Evolutionary conservation across 306 rosid species (phyloP).

Genomic region (Corylus avellana): DNA sequence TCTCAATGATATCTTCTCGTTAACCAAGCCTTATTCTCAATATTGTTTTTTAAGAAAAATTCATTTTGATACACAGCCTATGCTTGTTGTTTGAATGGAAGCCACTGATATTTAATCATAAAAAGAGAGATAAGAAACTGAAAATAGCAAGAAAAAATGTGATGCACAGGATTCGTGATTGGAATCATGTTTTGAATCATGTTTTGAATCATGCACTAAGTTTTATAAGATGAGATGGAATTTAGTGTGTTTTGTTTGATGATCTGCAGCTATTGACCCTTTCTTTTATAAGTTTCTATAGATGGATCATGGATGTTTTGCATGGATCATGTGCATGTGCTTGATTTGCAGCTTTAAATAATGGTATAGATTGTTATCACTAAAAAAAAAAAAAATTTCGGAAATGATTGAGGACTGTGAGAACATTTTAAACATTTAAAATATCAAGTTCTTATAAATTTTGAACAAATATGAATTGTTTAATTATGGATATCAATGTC

Average conservation of each 20-base stretch:
- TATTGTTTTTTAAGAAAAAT: not conserved
- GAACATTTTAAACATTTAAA: not conserved
- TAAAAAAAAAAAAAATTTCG: not conserved
- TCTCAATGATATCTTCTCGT: not conserved
- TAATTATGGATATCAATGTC: not conserved
- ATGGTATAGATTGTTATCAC: not conserved
- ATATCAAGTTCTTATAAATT: not conserved
- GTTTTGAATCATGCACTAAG: not conserved
- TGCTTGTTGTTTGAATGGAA: not conserved
- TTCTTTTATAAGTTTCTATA: not conserved
- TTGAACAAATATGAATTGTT: not conserved
- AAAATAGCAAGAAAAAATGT: not conserved
- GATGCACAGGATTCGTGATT: constrained; percentile 15
- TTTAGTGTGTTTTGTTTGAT: not conserved
- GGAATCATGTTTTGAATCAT: constrained; percentile 14
- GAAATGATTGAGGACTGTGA: not conserved
- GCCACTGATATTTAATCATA: not conserved
- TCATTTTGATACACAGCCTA: not conserved
- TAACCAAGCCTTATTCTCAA: not conserved
- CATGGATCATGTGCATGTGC: not conserved
- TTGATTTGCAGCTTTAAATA: not conserved
- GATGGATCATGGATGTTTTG: not conserved
- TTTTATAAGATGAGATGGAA: constrained; percentile 9
- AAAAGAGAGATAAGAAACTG: not conserved
- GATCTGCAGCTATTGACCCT: not conserved